Conservation (phyloP, 148 eudicot genomes). For the Heliamphora exappendiculata region DNA sequence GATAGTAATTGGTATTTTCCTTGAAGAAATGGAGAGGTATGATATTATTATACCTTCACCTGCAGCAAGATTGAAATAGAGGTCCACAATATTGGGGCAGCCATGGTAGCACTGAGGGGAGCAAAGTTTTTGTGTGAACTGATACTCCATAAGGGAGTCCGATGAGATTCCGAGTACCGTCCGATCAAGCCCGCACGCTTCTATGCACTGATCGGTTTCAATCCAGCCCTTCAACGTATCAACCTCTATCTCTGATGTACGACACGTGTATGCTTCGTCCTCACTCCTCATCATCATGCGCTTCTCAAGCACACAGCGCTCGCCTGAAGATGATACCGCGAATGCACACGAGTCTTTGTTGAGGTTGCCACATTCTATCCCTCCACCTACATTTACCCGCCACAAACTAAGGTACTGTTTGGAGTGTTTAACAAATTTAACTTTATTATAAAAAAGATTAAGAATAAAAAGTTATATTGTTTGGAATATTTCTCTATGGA, state of each 20-base stretch:
- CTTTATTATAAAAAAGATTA: too few relatives aligned
- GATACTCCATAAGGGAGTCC: conserved; percentile 47
- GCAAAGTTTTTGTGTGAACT: conserved; percentile 50
- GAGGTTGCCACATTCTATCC: neutral
- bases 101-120: conserved; percentile 50
- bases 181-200: conserved; percentile 56
- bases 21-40: too few relatives aligned
- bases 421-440: too few relatives aligned
- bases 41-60: conserved; percentile 96
- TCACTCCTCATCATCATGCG: neutral
- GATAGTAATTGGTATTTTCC: too few relatives aligned
- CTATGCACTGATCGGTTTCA: conserved; percentile 43
- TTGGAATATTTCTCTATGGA: too few relatives aligned
- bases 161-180: conserved; percentile 58
- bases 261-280: neutral
- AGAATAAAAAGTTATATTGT: too few relatives aligned
- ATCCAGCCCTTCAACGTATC: conserved; percentile 34
- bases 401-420: too few relatives aligned
- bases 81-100: conserved; percentile 73
- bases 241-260: conserved; percentile 39
- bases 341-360: neutral
- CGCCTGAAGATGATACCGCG: neutral
- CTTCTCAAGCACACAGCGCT: neutral
- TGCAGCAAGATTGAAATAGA: conserved; percentile 73
- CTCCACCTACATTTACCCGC: neutral